Evolutionary conservation across 495 filamentous ascomycete genomes (phyloP).

Genomic region (Friedmanniomyces simplex): DNA sequence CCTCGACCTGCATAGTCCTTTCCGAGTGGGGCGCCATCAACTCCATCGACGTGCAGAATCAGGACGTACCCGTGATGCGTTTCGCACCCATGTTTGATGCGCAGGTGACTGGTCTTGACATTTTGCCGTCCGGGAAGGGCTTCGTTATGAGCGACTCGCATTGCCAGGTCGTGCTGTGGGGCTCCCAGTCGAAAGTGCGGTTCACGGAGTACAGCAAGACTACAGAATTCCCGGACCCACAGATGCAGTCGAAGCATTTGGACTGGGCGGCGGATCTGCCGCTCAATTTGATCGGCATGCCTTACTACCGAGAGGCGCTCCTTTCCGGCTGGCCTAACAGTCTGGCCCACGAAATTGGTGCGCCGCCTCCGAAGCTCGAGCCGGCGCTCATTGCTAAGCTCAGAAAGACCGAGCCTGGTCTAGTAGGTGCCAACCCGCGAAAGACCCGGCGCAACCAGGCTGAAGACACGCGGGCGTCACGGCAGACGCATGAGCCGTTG

Average conservation of each 20-base stretch:
- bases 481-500: slow-evolving; percentile 44
- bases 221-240: slow-evolving; percentile 62
- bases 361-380: slow-evolving; percentile 67
- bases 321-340: slow-evolving; percentile 84
- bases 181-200: slow-evolving; percentile 75
- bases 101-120: slow-evolving; percentile 64
- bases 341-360: slow-evolving; percentile 70
- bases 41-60: slow-evolving; percentile 90
- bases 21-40: slow-evolving; percentile 88
- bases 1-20: slow-evolving; percentile 81
- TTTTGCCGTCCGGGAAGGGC: slow-evolving; percentile 85
- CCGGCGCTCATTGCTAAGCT: slow-evolving; percentile 58
- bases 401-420: slow-evolving; percentile 57
- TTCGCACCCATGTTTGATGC: slow-evolving; percentile 61
- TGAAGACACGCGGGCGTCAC: slow-evolving; percentile 55
- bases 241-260: slow-evolving; percentile 40
- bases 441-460: slow-evolving; percentile 67
- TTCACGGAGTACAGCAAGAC: slow-evolving; percentile 78
- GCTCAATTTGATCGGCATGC: slow-evolving; percentile 77
- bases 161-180: slow-evolving; percentile 79
- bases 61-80: slow-evolving; percentile 78
- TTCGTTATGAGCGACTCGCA: slow-evolving; percentile 72
- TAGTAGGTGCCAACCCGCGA: slow-evolving; percentile 66
- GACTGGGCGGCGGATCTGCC: slow-evolving; percentile 69
- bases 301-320: slow-evolving; percentile 79